Conservation (phyloP, 805 yeast species). For the Ogataea siamensis region DNA sequence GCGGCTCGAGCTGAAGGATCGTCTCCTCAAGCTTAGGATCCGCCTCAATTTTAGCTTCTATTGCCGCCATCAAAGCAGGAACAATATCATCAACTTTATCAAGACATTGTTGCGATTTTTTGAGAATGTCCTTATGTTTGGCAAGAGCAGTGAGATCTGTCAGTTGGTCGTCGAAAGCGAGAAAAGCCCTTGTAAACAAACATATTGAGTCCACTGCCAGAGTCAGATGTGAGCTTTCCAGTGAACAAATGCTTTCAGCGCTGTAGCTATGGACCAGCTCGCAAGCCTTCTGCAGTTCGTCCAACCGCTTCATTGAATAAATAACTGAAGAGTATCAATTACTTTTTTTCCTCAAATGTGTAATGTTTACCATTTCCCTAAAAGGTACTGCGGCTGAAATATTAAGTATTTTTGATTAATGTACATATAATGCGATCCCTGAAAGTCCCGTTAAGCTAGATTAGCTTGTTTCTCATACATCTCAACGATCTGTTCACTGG, state of each 20-base stretch:
- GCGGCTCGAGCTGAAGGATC: slow-evolving; percentile 22
- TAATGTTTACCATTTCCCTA: slow-evolving; percentile 9
- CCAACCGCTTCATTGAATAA: slow-evolving; percentile 10
- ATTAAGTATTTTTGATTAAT: too few relatives aligned
- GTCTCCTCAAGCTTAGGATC: slow-evolving; percentile 6
- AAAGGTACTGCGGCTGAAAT: slow-evolving; percentile 10
- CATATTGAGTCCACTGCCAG: neutral
- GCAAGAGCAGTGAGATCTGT: slow-evolving; percentile 4
- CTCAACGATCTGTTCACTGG: slow-evolving; percentile 79
- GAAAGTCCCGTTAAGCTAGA: neutral
- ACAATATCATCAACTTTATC: neutral
- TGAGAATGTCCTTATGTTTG: neutral
- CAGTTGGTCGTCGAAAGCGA: slow-evolving; percentile 3
- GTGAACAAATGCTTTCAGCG: too few relatives aligned
- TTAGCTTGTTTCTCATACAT: slow-evolving; percentile 69
- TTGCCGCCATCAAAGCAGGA: slow-evolving; percentile 9
- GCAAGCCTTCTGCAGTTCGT: slow-evolving; percentile 5
- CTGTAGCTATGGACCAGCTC: slow-evolving; percentile 1
- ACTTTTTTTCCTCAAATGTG: slow-evolving; percentile 3
- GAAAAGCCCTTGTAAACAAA: slow-evolving; percentile 1
- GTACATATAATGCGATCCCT: too few relatives aligned
- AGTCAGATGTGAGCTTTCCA: too few relatives aligned
- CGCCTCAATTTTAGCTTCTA: slow-evolving; percentile 27
- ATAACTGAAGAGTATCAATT: slow-evolving; percentile 6
- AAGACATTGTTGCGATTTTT: slow-evolving; percentile 1